Percentiles rank a stretch among this genome's conserved stretches.
These are phyloP conservation scores for Aspergillus transmontanensis DNA, from an alignment of 2,329 filamentous ascomycete species.

Conservation along the genomic window DNA sequence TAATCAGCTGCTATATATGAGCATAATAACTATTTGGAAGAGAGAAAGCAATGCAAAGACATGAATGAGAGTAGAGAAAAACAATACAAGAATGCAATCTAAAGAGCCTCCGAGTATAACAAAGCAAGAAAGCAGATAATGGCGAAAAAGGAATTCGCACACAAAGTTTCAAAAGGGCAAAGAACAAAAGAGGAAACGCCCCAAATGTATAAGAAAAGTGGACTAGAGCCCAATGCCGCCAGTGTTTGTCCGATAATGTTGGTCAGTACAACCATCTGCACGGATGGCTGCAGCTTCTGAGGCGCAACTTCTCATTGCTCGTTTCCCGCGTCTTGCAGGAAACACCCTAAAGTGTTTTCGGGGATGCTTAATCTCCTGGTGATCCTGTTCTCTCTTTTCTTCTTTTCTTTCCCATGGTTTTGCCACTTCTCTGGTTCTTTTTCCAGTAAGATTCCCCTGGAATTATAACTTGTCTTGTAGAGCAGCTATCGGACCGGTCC, in stretches of 20 bases:
- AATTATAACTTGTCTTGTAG: neutral
- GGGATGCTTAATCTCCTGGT: neutral
- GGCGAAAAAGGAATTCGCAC: neutral
- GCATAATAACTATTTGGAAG: neutral
- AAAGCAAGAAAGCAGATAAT: neutral
- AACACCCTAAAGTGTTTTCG: neutral
- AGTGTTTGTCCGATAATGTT: constrained; percentile 28
- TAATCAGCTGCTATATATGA: constrained; percentile 7
- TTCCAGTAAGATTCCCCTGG: neutral
- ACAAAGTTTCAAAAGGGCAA: neutral
- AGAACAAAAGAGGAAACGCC: constrained; percentile 1
- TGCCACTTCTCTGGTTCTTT: neutral
- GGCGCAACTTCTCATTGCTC: constrained; percentile 10
- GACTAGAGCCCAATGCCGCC: constrained; percentile 6
- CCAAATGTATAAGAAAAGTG: constrained; percentile 1
- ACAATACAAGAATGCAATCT: constrained; percentile 1
- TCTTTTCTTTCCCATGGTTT: neutral
- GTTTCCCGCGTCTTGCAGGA: neutral
- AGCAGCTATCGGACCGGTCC: neutral
- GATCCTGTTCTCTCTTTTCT: neutral
- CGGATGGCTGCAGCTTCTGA: constrained; percentile 27
- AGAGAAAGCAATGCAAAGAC: neutral
- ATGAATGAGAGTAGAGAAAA: neutral
- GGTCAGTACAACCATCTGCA: constrained; percentile 25
- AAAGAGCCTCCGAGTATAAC: constrained; percentile 5